Percentiles rank a stretch among this genome's conserved stretches.
phyloP scores from a whole-genome alignment of 2,329 filamentous ascomycete genomes.

The Talaromyces sp. region DNA sequence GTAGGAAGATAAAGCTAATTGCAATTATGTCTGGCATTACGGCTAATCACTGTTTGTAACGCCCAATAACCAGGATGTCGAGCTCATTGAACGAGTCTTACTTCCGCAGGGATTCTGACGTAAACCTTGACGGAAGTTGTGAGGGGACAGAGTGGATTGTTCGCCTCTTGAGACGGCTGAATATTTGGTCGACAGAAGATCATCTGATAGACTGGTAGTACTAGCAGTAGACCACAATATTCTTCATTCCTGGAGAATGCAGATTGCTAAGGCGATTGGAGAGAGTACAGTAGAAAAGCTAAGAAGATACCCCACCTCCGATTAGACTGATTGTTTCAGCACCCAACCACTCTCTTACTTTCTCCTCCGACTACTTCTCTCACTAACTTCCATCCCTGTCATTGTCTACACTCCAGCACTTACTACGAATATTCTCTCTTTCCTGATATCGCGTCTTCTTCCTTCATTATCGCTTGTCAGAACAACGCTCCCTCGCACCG shows the following conservation, averaged over 20 bases:
- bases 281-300: not conserved
- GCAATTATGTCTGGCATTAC: not conserved
- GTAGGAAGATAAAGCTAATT: not conserved
- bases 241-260: not conserved
- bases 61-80: not conserved
- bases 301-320: not conserved
- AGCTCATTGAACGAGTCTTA: slow-evolving; percentile 1
- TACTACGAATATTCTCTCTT: not conserved
- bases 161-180: not conserved
- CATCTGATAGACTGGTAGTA: not conserved
- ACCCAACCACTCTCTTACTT: not conserved
- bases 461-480: not conserved
- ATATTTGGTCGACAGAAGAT: not conserved
- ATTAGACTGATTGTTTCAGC: slow-evolving; percentile 5
- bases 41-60: not conserved
- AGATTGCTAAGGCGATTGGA: not conserved
- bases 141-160: not conserved
- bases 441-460: not conserved
- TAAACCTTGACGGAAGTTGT: not conserved
- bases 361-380: not conserved
- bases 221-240: not conserved
- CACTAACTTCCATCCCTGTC: not conserved
- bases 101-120: slow-evolving; percentile 7
- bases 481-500: not conserved
- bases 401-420: not conserved